Conservation (phyloP, 2,329 filamentous ascomycete species). For the Colletotrichum agaves region DNA sequence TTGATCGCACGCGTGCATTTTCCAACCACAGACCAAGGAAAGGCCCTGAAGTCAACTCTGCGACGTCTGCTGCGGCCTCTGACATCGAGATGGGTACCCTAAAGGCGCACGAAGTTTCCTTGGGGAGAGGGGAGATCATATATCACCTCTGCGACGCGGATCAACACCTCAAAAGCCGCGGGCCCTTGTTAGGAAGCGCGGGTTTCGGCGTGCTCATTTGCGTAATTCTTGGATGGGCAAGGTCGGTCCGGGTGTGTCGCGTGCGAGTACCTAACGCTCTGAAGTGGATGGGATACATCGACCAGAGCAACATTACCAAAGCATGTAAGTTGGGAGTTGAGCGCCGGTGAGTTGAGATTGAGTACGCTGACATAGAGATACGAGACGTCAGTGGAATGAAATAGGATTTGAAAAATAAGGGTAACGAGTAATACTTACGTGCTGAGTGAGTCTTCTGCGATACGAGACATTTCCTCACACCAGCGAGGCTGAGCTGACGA, state of each 20-base stretch:
- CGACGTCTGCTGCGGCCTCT: not conserved
- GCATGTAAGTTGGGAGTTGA: not conserved
- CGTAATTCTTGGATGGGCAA: constrained; percentile 16
- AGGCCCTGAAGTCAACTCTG: not conserved
- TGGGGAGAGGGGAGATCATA: constrained; percentile 1
- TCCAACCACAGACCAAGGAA: constrained; percentile 2
- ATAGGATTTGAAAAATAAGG: constrained; percentile 11
- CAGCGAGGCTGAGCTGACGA: not conserved
- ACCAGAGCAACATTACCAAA: constrained; percentile 27
- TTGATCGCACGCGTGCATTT: not conserved
- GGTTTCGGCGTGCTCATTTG: constrained; percentile 22
- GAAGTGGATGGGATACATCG: constrained; percentile 29
- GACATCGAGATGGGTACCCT: not conserved
- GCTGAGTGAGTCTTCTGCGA: constrained; percentile 6
- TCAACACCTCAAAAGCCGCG: constrained; percentile 14
- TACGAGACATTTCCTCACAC: too few species aligned
- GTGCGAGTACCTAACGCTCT: not conserved
- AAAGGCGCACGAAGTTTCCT: not conserved
- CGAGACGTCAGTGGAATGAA: constrained; percentile 21
- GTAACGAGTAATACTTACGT: constrained; percentile 27
- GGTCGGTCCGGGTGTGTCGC: not conserved
- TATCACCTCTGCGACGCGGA: constrained; percentile 24
- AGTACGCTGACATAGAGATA: not conserved
- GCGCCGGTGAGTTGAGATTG: too few species aligned
- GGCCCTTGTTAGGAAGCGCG: constrained; percentile 18